A percentile compares a stretch with the other conserved stretches of the same genome.
Conservation (phyloP, 768 basidiomycete species). For the Suillus alpinus region DNA sequence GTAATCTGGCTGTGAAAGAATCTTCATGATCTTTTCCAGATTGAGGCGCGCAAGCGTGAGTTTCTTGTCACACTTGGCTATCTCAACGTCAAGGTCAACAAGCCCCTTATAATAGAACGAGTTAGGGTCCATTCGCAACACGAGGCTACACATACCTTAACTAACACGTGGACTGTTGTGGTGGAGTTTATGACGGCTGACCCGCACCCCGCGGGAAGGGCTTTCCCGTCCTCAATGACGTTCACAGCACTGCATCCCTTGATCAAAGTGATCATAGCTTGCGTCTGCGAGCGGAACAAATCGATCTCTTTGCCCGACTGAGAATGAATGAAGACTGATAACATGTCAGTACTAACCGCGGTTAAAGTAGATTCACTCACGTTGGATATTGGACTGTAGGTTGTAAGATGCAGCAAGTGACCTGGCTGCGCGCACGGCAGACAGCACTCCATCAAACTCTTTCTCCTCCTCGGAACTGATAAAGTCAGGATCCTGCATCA, state of each 20-base stretch:
- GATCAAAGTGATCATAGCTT: slow-evolving; percentile 77
- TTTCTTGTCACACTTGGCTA: slow-evolving; percentile 89
- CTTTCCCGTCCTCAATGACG: slow-evolving; percentile 54
- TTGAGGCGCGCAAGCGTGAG: slow-evolving; percentile 66
- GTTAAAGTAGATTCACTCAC: slow-evolving; percentile 38
- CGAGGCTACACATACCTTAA: slow-evolving; percentile 56
- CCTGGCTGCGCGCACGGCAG: slow-evolving; percentile 72
- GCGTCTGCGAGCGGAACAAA: slow-evolving; percentile 68
- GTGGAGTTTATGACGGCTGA: slow-evolving; percentile 75
- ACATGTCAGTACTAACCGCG: slow-evolving; percentile 4
- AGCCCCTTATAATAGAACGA: slow-evolving; percentile 58
- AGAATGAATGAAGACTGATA: slow-evolving; percentile 72
- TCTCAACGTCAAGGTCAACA: slow-evolving; percentile 85
- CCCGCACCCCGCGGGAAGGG: slow-evolving; percentile 84
- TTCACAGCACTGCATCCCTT: slow-evolving; percentile 83
- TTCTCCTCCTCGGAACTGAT: slow-evolving; percentile 72
- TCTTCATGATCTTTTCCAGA: slow-evolving; percentile 74
- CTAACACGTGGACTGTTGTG: slow-evolving; percentile 77
- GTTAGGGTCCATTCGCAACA: not conserved
- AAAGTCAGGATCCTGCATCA: slow-evolving; percentile 54
- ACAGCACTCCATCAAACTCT: slow-evolving; percentile 84
- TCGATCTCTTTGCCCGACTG: slow-evolving; percentile 59
- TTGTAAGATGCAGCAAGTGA: slow-evolving; percentile 89
- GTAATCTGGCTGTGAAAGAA: slow-evolving; percentile 73
- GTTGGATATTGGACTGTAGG: slow-evolving; percentile 79